Evolutionary conservation across 306 rosid species (phyloP), one percentile per base, ranked within the genome.

Genomic region (Quercus glauca): DNA sequence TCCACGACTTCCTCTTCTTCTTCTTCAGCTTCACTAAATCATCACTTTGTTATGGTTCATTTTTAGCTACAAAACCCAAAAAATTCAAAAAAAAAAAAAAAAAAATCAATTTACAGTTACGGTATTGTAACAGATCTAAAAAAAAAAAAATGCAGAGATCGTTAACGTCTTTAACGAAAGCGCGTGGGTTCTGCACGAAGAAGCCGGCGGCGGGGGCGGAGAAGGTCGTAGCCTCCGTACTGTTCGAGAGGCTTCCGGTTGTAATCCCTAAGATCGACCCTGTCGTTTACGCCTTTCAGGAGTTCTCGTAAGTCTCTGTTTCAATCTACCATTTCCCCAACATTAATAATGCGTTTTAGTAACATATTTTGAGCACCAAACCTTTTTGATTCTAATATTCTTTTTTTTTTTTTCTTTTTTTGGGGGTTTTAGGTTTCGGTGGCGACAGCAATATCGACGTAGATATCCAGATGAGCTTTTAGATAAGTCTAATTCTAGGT

Each of bases 251-350:
- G 85, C 75, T 93, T 79, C 99, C 99, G 0, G 94, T 93, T 35
- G 93, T 92, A 63, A 88, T 95, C 80, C 97, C 98, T 82, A 91
- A 91, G 85, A 86, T 95, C 75, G 92, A 95, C 87, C 99, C 99
- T 28, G 84, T 80, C 33, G 91, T 91, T 79, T 95, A 95, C 75
- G 96, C 98, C 2, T 95, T 92, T 83, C 97, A 88, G 78, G 99
- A 92, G 86, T 95, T 91, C 88, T 86, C 95, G 99, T 93, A 78
- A 78, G 87, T 72, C 35, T 78, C 35, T 25, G 53, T 1, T 41
- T 6, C 3, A 18, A 20, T 3, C 37, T 1, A 0, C 17, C 53
- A 49, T 13, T 49, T 41, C 45, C 1, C 45, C 12, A 41, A 41
- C 45, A 41, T 41, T 41, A 41, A 37, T 2, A 41, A 41, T 41